phyloP scores from a whole-genome alignment of 257 asterid species.

The Craterostigma plantagineum region DNA sequence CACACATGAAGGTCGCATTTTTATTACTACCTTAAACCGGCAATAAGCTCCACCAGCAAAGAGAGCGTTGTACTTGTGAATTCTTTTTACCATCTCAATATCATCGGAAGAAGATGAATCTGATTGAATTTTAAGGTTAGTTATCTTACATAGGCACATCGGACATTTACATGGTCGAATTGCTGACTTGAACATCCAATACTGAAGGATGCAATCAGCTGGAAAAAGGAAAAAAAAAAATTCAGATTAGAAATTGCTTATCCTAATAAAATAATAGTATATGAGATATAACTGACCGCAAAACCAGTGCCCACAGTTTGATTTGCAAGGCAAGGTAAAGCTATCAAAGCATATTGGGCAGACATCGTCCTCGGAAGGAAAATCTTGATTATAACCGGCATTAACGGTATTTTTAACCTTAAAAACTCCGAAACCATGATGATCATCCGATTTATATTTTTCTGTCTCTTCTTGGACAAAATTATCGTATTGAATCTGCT shows the following conservation, averaged over 20 bases:
- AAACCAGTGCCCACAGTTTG: constrained; percentile 26
- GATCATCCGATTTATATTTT: no score
- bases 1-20: no score
- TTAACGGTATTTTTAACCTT: background rate
- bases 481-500: no score
- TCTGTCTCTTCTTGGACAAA: no score
- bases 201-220: constrained; percentile 45
- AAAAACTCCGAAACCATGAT: no score
- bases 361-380: constrained; percentile 20
- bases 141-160: constrained; percentile 28
- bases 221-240: background rate
- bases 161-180: constrained; percentile 50
- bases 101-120: constrained; percentile 18
- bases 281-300: constrained; percentile 10
- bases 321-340: constrained; percentile 14
- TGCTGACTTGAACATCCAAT: constrained; percentile 36
- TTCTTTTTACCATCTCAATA: constrained; percentile 17
- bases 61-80: constrained; percentile 35
- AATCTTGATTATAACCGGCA: constrained; percentile 9
- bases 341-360: constrained; percentile 27
- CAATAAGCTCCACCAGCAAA: constrained; percentile 24
- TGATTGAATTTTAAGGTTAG: constrained; percentile 28
- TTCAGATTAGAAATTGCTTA: no score
- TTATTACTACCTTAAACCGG: constrained; percentile 19
- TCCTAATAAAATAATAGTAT: background rate